Evolutionary conservation across 352 stramenopile species (phyloP).

Genomic region (Pythium aphanidermatum): DNA sequence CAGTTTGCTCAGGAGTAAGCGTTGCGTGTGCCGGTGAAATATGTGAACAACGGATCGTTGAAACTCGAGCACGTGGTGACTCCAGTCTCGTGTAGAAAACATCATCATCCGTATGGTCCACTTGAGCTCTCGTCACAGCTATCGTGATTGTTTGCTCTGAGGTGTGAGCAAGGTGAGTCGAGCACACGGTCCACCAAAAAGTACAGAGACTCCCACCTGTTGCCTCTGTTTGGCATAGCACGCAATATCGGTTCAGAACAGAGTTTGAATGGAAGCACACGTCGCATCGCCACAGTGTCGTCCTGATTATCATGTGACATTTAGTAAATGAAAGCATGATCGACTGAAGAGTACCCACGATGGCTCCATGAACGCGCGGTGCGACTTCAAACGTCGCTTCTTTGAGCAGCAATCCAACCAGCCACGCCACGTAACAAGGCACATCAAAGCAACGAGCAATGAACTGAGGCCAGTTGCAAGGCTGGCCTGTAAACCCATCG

Average conservation of each 20-base stretch:
- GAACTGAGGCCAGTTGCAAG: constrained; percentile 8
- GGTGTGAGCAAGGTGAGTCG: background rate
- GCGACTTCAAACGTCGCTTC: background rate
- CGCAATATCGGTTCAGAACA: constrained; percentile 2
- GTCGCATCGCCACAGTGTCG: constrained; percentile 7
- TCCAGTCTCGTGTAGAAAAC: no score
- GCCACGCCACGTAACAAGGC: constrained; percentile 13
- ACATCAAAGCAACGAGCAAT: constrained; percentile 12
- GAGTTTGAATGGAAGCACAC: constrained; percentile 17
- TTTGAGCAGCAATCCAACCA: constrained; percentile 15
- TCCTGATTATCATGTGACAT: constrained; percentile 6
- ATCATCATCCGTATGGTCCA: no score
- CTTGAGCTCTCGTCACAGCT: no score
- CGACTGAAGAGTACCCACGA: background rate
- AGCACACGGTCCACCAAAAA: background rate
- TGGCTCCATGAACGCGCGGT: constrained; percentile 5
- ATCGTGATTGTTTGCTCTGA: background rate
- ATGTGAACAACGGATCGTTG: no score
- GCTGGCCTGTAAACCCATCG: constrained; percentile 4
- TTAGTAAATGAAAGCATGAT: background rate
- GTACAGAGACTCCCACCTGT: background rate
- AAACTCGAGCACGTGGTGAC: no score
- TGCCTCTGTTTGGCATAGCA: constrained; percentile 10
- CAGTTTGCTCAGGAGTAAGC: no score
- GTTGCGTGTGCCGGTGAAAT: no score